Evolutionary conservation across 495 filamentous ascomycete species (phyloP), one percentile per base, ranked within the genome.

Genomic region (Corynascus novoguineensis): DNA sequence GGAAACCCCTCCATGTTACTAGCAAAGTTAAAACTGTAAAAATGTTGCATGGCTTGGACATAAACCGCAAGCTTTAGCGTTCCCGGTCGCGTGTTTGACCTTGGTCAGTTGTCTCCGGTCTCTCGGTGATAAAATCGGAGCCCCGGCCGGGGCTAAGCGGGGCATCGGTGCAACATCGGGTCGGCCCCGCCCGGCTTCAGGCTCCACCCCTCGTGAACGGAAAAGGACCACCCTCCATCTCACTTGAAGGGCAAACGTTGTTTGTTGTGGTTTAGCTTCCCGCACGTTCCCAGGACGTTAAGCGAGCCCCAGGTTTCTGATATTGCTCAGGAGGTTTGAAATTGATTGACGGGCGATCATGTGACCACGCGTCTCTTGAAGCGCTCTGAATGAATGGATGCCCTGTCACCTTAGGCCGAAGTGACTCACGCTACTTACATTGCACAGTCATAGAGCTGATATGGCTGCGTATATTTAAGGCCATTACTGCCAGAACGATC

Each of bases 321-420:
- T 34, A 5, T 6, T 34, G 37, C 10, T 15, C 6, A 40, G 42
- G 28, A 34, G 48, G 11, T 35, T 31, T 4, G 6, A 24, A 24
- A 24, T 24, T 1, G 21, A n/a, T 51, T 25, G 28, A 40, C 53
- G 22, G 44, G 53, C 9, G 22, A 25, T 48, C 53, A 55, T 40
- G 53, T 55, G 53, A 49, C 44, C 32, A 55, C 53, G 53, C 53
- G 53, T 48, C 25, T 27, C 32, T n/a, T 24, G n/a, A 35, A 22
- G 12, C 25, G 38, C 27, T 42, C n/a, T n/a, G 7, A 9, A 11
- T 21, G 46, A 35, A 21, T 34, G 28, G 28, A 17, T 45, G 27
- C 38, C 38, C 38, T 52, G 41, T 6, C 15, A 35, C 32, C 40
- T 29, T 15, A 46, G 44, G 53, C 44, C 17, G 11, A 31, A 22